Conservation (phyloP, 495 filamentous ascomycete species). For the Pseudoneurospora amorphoporcata region DNA sequence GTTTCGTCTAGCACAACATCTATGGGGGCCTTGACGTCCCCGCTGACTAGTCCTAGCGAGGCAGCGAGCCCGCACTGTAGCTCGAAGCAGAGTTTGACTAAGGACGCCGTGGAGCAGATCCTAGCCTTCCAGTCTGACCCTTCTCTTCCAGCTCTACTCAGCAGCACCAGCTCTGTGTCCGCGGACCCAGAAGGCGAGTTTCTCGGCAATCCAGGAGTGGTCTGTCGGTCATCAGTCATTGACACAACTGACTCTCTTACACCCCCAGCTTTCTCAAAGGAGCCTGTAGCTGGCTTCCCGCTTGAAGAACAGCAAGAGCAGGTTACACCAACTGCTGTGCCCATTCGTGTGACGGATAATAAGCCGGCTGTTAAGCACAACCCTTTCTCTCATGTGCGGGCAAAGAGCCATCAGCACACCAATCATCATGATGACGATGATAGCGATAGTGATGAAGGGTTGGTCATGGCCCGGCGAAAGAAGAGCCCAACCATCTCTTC, state of each 20-base stretch:
- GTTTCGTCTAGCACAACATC: conserved; percentile 39
- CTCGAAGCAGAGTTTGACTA: conserved; percentile 39
- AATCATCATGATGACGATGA: conserved; percentile 47
- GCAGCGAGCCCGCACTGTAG: conserved; percentile 48
- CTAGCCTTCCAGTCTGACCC: conserved; percentile 61
- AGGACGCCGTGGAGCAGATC: conserved; percentile 47
- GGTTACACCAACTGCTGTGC: not conserved
- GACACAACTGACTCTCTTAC: conserved; percentile 45
- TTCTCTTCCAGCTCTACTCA: conserved; percentile 65
- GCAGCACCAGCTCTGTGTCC: conserved; percentile 72
- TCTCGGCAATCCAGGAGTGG: conserved; percentile 36
- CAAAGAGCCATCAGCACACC: conserved; percentile 6
- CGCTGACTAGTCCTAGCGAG: conserved; percentile 39
- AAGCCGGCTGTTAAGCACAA: not conserved
- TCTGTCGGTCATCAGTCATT: conserved; percentile 27
- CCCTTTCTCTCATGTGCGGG: not conserved
- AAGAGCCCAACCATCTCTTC: conserved; percentile 15
- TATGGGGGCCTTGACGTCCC: conserved; percentile 28
- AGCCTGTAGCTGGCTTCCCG: conserved; percentile 31
- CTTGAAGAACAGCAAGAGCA: conserved; percentile 24
- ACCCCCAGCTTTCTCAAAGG: conserved; percentile 38
- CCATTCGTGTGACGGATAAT: not conserved
- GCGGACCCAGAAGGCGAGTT: conserved; percentile 47
- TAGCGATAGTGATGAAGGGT: conserved; percentile 45
- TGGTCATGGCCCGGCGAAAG: conserved; percentile 36